These are phyloP conservation scores for Monilinia vaccinii-corymbosi DNA, from an alignment of 2,329 filamentous ascomycete species.

Conservation along the genomic window DNA sequence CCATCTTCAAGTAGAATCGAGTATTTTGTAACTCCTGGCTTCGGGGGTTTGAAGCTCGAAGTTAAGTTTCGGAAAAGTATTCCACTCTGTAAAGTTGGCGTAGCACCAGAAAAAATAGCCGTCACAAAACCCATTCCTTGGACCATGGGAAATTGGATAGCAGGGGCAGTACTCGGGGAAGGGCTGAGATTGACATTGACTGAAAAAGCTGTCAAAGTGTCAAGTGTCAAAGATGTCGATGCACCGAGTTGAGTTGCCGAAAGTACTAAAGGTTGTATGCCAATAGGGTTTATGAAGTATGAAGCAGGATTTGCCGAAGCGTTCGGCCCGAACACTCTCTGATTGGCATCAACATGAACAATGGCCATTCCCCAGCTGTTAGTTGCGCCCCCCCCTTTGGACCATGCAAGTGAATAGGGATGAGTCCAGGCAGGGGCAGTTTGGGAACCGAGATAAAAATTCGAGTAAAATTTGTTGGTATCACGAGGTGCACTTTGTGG, in stretches of 20 bases:
- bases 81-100: constrained; percentile 64
- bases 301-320: constrained; percentile 47
- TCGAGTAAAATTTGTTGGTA: constrained; percentile 77
- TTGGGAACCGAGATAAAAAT: constrained; percentile 70
- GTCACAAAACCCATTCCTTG: constrained; percentile 89
- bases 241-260: constrained; percentile 65
- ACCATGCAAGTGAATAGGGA: constrained; percentile 64
- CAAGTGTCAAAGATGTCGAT: constrained; percentile 46
- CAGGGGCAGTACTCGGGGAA: constrained; percentile 41
- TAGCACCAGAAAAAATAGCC: constrained; percentile 59
- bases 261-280: constrained; percentile 71
- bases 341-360: constrained; percentile 59
- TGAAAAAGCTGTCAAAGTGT: constrained; percentile 48
- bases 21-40: constrained; percentile 66
- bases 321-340: constrained; percentile 58
- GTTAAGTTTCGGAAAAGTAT: constrained; percentile 65
- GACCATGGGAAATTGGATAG: constrained; percentile 70
- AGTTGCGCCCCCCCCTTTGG: constrained; percentile 50
- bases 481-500: constrained; percentile 40
- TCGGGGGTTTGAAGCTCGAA: constrained; percentile 44
- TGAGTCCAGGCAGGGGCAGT: constrained; percentile 62
- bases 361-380: constrained; percentile 70
- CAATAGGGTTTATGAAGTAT: constrained; percentile 75
- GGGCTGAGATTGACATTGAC: constrained; percentile 59
- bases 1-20: constrained; percentile 63